Evolutionary conservation across 1,284 basidiomycete genomes (phyloP), one percentile per base, ranked within the genome.

Genomic region (Apiotrichum montevideense): DNA sequence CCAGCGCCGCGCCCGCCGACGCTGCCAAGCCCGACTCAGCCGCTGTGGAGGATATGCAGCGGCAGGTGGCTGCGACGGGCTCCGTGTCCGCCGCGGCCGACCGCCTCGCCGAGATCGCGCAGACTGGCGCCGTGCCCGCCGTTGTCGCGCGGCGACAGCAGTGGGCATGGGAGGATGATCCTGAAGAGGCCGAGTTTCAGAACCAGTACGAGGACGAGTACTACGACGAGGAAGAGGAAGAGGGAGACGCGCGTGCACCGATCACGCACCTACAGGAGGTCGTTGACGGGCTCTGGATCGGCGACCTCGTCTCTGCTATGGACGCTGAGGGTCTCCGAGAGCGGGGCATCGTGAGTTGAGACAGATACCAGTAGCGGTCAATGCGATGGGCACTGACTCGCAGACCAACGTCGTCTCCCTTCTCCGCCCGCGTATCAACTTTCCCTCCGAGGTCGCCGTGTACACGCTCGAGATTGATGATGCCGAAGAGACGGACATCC

Each of bases 401-500:
- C 51, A 75, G 73, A 69, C 66, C 42, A 74, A 73, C 58, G 69
- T 75, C 45, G 59, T 74, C 8, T 74, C 71, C 32, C 64, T 74
- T 6, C 69, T 76, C 14, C 68, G 72, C 8, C 72, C 72, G 3
- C 52, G 62, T 1, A 57, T 77, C 11, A 42, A 61, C 6, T 72
- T 72, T 55, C 53, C 66, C 8, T 50, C 67, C 10, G 55, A 66
- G 29, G 67, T 77, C 48, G 54, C 67, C 0, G 60, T 65, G 8
- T 72, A 71, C 54, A 59, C 70, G 1, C 59, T 77, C 35, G 70
- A 73, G 46, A 74, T 78, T 49, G 77, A 78, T 64, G 77, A 78
- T 60, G 63, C 71, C 6, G 62, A 68, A 15, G 66, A 70, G 53
- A 76, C 75, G 40, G 90, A 94, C 69, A 81, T 91, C 35, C 80